Evolutionary conservation across 257 asterid genomes (phyloP), one percentile per base, ranked within the genome.

Genomic region (Ilex aquifolium): DNA sequence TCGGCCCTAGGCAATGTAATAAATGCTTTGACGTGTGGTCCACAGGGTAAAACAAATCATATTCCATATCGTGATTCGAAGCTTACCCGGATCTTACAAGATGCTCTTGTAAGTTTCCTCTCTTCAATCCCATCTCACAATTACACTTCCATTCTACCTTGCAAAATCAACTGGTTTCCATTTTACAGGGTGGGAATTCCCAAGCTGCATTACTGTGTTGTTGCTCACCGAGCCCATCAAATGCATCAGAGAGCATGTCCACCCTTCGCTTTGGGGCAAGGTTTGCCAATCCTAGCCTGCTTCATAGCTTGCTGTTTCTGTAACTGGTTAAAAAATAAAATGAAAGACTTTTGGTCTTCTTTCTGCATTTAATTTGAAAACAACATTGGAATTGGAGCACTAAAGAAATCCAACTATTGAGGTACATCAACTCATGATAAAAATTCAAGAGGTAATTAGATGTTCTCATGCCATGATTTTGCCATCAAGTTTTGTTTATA

Each of bases 191-290:
- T 54, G 94, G 94, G 64, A 81, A 71, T 73, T 85, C 95, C 57
- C 85, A 81, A 69, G 83, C 95, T 68, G 86, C 95, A 44, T 69
- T 89, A 75, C 93, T 89, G 44, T 89, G 94, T 61, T 89, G 97
- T 79, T 89, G 97, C 79, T 89, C 97, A 21, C 97, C 97, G 57
- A 83, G 95, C 69, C 88, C 90, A 32, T 83, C 76, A 75, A 86
- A 85, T 79, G 84, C 83, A 65, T 66, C 88, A 50, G 97, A 87
- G 76, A 89, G 86, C 78, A 82, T 89, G 61, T 89, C 95, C 57
- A 71, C 95, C 60, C 95, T 89, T 27, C 88, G 96, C 16, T 88
- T 88, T 76, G 96, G 95, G 62, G 87, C 96, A 66, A 82, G 96
- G 96, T 83, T 69, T 52, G 74, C 53, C 57, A 59, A 69, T 59